Evolutionary conservation across 1,139 yeast genomes (phyloP).

Genomic region (Candida pseudoviswanathii): DNA sequence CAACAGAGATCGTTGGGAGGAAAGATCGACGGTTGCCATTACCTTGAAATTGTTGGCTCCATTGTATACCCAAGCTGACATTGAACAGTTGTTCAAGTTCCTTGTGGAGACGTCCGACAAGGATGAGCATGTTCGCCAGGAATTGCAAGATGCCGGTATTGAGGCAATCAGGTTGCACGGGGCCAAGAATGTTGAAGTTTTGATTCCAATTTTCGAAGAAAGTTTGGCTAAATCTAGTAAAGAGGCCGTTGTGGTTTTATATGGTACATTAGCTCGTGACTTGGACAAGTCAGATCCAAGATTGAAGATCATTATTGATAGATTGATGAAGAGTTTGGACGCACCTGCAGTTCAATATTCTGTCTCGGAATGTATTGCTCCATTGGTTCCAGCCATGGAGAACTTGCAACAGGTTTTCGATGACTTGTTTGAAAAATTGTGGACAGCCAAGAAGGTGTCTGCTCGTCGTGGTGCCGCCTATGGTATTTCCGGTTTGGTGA

Average conservation of each 20-base stretch:
- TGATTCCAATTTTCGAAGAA: conserved; percentile 77
- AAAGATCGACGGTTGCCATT: conserved; percentile 78
- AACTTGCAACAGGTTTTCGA: conserved; percentile 58
- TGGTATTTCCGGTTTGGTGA: conserved; percentile 91
- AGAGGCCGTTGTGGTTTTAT: conserved; percentile 81
- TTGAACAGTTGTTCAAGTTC: conserved; percentile 57
- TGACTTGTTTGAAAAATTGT: conserved; percentile 58
- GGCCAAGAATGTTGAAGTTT: conserved; percentile 58
- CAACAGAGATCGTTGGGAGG: conserved; percentile 79
- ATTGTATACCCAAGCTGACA: conserved; percentile 37
- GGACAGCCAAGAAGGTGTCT: conserved; percentile 51
- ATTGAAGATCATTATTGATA: conserved; percentile 63
- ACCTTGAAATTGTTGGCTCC: conserved; percentile 62
- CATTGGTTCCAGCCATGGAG: conserved; percentile 64
- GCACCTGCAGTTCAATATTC: conserved; percentile 91
- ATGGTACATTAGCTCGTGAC: conserved; percentile 88
- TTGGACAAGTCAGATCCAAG: conserved; percentile 65
- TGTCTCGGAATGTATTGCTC: conserved; percentile 81
- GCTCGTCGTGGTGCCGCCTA: conserved; percentile 92
- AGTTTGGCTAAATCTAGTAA: conserved; percentile 59
- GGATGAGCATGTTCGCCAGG: conserved; percentile 73
- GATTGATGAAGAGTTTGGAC: conserved; percentile 72
- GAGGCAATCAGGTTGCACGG: conserved; percentile 70
- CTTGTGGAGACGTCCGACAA: conserved; percentile 70
- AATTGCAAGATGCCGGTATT: conserved; percentile 88